These are phyloP conservation scores for Debaryomyces sp. DNA, from an alignment of 1,139 yeast species.

Conservation along the genomic window DNA sequence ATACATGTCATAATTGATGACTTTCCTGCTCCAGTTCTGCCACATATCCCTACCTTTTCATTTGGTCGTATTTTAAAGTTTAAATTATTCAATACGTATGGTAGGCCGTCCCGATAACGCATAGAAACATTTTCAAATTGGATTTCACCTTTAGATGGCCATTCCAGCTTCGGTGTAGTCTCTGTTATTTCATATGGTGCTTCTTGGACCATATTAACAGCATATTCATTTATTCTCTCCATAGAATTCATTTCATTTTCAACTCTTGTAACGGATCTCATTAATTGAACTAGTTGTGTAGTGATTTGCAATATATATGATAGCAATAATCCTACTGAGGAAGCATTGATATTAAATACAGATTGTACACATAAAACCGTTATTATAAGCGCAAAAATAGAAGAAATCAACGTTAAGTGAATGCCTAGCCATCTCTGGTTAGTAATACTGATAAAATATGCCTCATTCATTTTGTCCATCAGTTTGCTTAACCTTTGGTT, in stretches of 20 bases:
- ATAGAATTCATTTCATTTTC: conserved; percentile 87
- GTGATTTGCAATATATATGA: conserved; percentile 61
- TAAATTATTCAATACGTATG: conserved; percentile 67
- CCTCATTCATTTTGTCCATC: conserved; percentile 72
- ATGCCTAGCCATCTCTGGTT: conserved; percentile 84
- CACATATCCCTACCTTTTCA: conserved; percentile 74
- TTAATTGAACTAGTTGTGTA: conserved; percentile 50
- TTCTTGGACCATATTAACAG: conserved; percentile 47
- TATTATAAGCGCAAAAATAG: conserved; percentile 49
- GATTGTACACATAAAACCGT: conserved; percentile 67
- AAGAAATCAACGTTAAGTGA: conserved; percentile 61
- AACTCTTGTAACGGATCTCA: conserved; percentile 65
- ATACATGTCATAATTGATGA: conserved; percentile 68
- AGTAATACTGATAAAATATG: conserved; percentile 66
- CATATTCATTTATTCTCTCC: conserved; percentile 77
- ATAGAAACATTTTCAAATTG: conserved; percentile 59
- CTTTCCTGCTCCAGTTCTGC: conserved; percentile 84
- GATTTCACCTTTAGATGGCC: conserved; percentile 55
- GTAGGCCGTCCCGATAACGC: conserved; percentile 76
- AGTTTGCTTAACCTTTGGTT: conserved; percentile 48
- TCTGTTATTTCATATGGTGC: conserved; percentile 52
- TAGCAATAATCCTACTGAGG: conserved; percentile 73
- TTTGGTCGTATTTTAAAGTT: conserved; percentile 49
- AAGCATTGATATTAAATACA: conserved; percentile 62
- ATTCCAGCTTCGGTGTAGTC: conserved; percentile 52